phyloP scores from a whole-genome alignment of 805 yeast species.

The Torulaspora indica region DNA sequence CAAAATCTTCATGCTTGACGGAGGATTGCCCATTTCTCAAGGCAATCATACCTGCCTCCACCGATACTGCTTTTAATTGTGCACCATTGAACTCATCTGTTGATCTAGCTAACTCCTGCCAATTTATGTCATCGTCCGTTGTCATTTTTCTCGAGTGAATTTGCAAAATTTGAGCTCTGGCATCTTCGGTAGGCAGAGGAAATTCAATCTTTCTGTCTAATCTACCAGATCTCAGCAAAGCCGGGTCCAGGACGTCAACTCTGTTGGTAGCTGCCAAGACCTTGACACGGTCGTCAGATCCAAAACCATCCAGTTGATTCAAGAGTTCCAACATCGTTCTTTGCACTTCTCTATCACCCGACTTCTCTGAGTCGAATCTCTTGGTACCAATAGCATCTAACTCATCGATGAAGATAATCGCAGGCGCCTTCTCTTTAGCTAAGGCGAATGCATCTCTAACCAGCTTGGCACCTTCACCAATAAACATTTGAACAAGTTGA shows the following conservation, averaged over 20 bases:
- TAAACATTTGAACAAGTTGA: conserved; percentile 95
- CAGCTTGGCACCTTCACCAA: conserved; percentile 97
- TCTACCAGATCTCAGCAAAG: conserved; percentile 93
- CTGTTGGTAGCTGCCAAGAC: conserved; percentile 98
- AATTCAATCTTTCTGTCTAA: conserved; percentile 96
- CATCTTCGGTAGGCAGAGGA: conserved; percentile 96
- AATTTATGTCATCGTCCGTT: conserved; percentile 83
- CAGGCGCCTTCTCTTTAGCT: conserved; percentile 97
- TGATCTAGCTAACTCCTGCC: conserved; percentile 97
- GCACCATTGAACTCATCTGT: conserved; percentile 99
- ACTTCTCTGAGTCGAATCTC: conserved; percentile 93
- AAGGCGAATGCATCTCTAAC: conserved; percentile 96
- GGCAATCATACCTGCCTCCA: conserved; percentile 99
- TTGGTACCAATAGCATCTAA: conserved; percentile 98
- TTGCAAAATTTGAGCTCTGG: conserved; percentile 92
- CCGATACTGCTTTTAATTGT: conserved; percentile 96
- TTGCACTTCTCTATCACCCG: conserved; percentile 98
- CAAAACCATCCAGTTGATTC: conserved; percentile 97
- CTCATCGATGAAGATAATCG: conserved; percentile 96
- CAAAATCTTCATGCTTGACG: conserved; percentile 95
- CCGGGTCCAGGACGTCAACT: conserved; percentile 98
- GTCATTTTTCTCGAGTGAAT: conserved; percentile 97
- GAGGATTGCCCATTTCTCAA: conserved; percentile 87
- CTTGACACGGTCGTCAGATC: conserved; percentile 94
- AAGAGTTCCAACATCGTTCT: conserved; percentile 98